Conservation (phyloP, 805 yeast genomes). For the Kazachstania taianensis region DNA sequence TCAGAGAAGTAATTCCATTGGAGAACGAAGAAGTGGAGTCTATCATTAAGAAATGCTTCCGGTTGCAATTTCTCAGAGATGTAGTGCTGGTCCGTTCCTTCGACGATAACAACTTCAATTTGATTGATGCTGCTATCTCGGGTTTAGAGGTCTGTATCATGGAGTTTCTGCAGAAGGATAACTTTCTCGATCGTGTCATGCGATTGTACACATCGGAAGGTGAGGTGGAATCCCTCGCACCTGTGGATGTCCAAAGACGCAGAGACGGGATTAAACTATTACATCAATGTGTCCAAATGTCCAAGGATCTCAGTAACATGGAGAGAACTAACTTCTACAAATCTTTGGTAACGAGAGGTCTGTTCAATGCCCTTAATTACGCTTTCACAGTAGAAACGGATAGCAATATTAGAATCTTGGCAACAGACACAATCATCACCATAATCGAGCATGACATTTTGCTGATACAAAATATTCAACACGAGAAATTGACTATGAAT, state of each 20-base stretch:
- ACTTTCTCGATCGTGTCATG: conserved; percentile 51
- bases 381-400: conserved; percentile 47
- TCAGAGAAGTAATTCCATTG: conserved; percentile 65
- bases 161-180: conserved; percentile 25
- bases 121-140: conserved; percentile 39
- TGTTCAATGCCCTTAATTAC: conserved; percentile 59
- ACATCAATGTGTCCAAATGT: conserved; percentile 69
- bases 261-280: conserved; percentile 69
- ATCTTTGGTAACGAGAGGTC: conserved; percentile 53
- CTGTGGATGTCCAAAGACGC: too few relatives aligned
- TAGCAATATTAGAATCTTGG: conserved; percentile 45
- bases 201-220: conserved; percentile 35
- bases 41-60: conserved; percentile 63
- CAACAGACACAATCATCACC: conserved; percentile 70
- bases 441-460: conserved; percentile 79
- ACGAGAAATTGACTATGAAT: conserved; percentile 9
- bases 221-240: conserved; percentile 8
- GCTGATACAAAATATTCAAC: conserved; percentile 35
- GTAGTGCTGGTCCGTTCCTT: conserved; percentile 72
- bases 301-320: conserved; percentile 54
- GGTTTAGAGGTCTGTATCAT: conserved; percentile 27
- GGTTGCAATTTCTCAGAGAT: conserved; percentile 74
- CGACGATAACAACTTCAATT: conserved; percentile 68
- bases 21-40: conserved; percentile 38
- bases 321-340: conserved; percentile 61